A percentile compares a stretch with the other conserved stretches of the same genome.
These are phyloP conservation scores for Pilasporangium apinafurcum DNA, from an alignment of 352 stramenopile species.

Conservation along the genomic window DNA sequence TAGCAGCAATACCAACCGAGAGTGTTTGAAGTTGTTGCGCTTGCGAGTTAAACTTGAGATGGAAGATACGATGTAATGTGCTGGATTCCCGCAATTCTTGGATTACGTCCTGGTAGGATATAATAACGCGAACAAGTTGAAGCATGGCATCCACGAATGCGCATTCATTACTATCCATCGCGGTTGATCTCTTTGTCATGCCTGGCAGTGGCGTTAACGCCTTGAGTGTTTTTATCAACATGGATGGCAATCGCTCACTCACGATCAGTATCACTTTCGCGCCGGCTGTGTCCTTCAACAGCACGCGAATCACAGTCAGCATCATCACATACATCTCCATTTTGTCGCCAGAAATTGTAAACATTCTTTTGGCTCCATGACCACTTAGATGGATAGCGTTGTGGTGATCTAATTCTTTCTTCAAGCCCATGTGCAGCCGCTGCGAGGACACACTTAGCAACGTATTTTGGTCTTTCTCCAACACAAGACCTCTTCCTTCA, in stretches of 20 bases:
- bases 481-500: background rate
- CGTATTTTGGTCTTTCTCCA: constrained; percentile 9
- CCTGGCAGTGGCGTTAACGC: constrained; percentile 13
- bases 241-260: constrained; percentile 44
- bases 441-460: constrained; percentile 23
- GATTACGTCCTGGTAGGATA: constrained; percentile 28
- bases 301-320: constrained; percentile 16
- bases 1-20: constrained; percentile 7
- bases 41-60: constrained; percentile 18
- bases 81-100: constrained; percentile 42
- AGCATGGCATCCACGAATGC: constrained; percentile 16
- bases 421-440: constrained; percentile 20
- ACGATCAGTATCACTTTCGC: constrained; percentile 26
- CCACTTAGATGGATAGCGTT: constrained; percentile 19
- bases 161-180: background rate
- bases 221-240: constrained; percentile 46
- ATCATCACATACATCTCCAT: constrained; percentile 8
- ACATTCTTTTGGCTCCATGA: constrained; percentile 11
- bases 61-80: constrained; percentile 47
- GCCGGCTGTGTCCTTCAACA: constrained; percentile 12
- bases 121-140: constrained; percentile 16
- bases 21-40: constrained; percentile 8
- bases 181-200: too few species aligned
- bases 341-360: constrained; percentile 3
- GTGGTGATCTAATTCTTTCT: constrained; percentile 25